These are phyloP conservation scores for Amanita inopinata DNA, from an alignment of 768 basidiomycete species.

Conservation along the genomic window DNA sequence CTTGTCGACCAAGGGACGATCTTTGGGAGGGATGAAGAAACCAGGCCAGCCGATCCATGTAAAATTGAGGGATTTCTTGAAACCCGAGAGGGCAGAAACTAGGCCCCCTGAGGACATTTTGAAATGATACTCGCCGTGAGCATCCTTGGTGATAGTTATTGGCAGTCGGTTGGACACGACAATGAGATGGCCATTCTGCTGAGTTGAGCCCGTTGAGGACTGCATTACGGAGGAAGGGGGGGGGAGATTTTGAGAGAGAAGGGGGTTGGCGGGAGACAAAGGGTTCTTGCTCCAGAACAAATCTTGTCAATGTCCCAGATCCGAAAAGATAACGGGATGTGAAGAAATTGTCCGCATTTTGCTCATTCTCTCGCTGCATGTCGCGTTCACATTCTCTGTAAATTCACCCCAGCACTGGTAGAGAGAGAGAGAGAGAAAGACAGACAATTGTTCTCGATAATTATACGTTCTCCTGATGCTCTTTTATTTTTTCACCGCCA, in stretches of 20 bases:
- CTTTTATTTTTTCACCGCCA: too few species aligned
- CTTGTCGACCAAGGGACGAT: constrained; percentile 84
- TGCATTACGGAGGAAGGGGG: constrained; percentile 34
- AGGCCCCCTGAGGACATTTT: constrained; percentile 99
- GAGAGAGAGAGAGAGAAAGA: too few species aligned
- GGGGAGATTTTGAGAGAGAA: too few species aligned
- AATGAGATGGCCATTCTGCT: constrained; percentile 56
- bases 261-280: constrained; percentile 19
- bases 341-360: not conserved
- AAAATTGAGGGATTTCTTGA: constrained; percentile 97
- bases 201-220: constrained; percentile 1
- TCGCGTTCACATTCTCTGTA: too few species aligned
- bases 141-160: constrained; percentile 92
- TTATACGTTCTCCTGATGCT: too few species aligned
- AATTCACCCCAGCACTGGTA: too few species aligned
- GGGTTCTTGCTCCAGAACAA: constrained; percentile 15
- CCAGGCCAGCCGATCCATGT: constrained; percentile 98
- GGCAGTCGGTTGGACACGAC: constrained; percentile 95
- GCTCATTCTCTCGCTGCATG: too few species aligned
- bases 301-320: too few species aligned
- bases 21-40: constrained; percentile 87
- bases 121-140: constrained; percentile 89
- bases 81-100: constrained; percentile 92
- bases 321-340: constrained; percentile 19
- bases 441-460: too few species aligned